Evolutionary conservation across 2,329 filamentous ascomycete genomes (phyloP).

Genomic region (Xylaria sp.): DNA sequence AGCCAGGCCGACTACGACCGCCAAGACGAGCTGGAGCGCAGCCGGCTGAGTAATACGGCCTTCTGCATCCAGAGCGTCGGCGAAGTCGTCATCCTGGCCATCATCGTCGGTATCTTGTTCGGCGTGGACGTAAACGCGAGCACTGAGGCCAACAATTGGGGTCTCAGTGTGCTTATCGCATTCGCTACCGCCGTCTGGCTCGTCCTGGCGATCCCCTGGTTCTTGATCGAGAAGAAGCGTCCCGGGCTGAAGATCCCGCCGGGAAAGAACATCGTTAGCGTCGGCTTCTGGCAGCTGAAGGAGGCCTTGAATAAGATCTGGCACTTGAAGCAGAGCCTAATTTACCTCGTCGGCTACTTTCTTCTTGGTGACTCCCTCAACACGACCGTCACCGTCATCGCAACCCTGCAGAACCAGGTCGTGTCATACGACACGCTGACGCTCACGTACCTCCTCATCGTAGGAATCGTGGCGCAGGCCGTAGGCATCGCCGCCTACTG

Average conservation of each 20-base stretch:
- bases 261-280: slow-evolving; percentile 55
- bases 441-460: slow-evolving; percentile 69
- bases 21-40: slow-evolving; percentile 66
- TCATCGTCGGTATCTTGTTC: slow-evolving; percentile 69
- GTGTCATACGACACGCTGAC: slow-evolving; percentile 69
- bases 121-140: slow-evolving; percentile 64
- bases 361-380: slow-evolving; percentile 73
- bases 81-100: slow-evolving; percentile 66
- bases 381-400: slow-evolving; percentile 72
- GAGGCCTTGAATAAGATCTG: slow-evolving; percentile 65
- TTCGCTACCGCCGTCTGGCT: slow-evolving; percentile 70
- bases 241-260: slow-evolving; percentile 56
- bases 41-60: slow-evolving; percentile 65
- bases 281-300: slow-evolving; percentile 66
- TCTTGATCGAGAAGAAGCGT: slow-evolving; percentile 66
- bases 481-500: slow-evolving; percentile 68
- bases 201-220: slow-evolving; percentile 69
- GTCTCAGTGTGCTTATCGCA: slow-evolving; percentile 67
- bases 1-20: slow-evolving; percentile 64
- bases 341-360: slow-evolving; percentile 72
- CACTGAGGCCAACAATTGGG: slow-evolving; percentile 68
- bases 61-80: slow-evolving; percentile 68
- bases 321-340: slow-evolving; percentile 67
- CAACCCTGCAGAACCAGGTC: slow-evolving; percentile 67
- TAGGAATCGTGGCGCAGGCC: slow-evolving; percentile 67